A percentile compares a stretch with the other conserved stretches of the same genome.
These are phyloP conservation scores for Camptophora hylomeconis DNA, from an alignment of 2,329 filamentous ascomycete genomes.

Conservation along the genomic window DNA sequence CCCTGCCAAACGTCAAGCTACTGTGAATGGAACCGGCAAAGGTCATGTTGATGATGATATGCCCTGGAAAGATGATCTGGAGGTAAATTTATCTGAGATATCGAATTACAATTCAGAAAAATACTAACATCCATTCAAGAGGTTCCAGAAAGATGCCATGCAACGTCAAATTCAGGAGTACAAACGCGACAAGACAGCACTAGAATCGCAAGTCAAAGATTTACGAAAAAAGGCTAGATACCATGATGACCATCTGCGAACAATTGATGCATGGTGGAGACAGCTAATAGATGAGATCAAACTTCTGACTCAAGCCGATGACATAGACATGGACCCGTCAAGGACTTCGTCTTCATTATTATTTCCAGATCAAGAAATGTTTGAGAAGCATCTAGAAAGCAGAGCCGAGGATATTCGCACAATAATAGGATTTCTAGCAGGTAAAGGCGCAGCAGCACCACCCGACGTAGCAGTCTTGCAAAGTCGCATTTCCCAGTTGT, in stretches of 20 bases:
- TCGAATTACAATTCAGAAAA: conserved; percentile 1
- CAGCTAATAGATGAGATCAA: conserved; percentile 55
- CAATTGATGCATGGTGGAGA: conserved; percentile 86
- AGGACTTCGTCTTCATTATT: conserved; percentile 41
- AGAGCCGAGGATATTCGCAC: conserved; percentile 65
- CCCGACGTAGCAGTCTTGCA: conserved; percentile 64
- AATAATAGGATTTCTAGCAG: conserved; percentile 58
- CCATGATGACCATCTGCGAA: conserved; percentile 84
- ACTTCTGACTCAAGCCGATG: conserved; percentile 13
- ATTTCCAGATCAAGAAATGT: conserved; percentile 44
- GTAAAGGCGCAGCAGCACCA: conserved; percentile 31
- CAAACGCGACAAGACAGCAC: conserved; percentile 72
- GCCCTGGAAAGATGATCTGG: conserved; percentile 57
- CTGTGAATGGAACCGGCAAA: conserved; percentile 56
- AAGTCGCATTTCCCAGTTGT: conserved; percentile 56
- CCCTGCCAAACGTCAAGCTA: conserved; percentile 79
- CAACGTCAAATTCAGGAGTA: conserved; percentile 96
- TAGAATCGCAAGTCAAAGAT: conserved; percentile 71
- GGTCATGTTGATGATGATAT: conserved; percentile 54
- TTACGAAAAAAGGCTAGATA: conserved; percentile 63
- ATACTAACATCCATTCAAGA: conserved; percentile 35
- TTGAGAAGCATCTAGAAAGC: conserved; percentile 66
- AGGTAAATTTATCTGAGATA: conserved; percentile 45
- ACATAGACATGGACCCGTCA: conserved; percentile 18
- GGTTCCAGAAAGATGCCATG: conserved; percentile 92